Conservation (phyloP, 78 protist genomes). For the Cavenderia fasciculata region DNA sequence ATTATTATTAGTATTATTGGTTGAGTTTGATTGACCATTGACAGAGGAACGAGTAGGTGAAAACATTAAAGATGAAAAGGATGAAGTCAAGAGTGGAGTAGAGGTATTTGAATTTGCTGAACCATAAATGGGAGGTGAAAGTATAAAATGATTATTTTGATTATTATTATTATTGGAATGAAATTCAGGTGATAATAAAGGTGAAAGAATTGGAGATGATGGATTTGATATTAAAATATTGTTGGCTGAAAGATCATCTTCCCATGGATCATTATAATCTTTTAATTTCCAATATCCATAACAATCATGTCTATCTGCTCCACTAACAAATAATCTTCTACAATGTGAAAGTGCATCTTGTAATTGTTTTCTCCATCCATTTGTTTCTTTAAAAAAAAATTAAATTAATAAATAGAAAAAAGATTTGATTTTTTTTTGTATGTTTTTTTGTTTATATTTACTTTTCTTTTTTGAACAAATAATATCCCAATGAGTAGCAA, state of each 20-base stretch:
- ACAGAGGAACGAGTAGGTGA: too few relatives aligned
- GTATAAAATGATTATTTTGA: too few relatives aligned
- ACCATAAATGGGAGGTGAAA: too few relatives aligned
- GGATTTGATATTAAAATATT: neutral
- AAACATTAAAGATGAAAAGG: too few relatives aligned
- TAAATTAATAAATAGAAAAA: neutral
- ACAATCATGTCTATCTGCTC: constrained; percentile 67
- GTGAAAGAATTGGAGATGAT: neutral
- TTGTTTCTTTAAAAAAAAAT: constrained; percentile 8
- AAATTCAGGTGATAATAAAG: too few relatives aligned
- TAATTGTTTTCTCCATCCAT: constrained; percentile 76
- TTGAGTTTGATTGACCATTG: too few relatives aligned
- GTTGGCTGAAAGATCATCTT: constrained; percentile 29
- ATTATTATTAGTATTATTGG: too few relatives aligned
- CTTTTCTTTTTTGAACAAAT: constrained; percentile 66
- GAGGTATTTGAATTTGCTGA: too few relatives aligned
- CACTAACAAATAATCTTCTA: constrained; percentile 64
- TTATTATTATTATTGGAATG: too few relatives aligned
- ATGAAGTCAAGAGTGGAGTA: too few relatives aligned
- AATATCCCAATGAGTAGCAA: constrained; percentile 63
- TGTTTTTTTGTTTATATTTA: neutral
- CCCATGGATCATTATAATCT: constrained; percentile 62
- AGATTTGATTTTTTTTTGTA: neutral
- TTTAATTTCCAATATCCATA: constrained; percentile 76
- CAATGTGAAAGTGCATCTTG: constrained; percentile 76